Base-by-base conservation (phyloP, 164 flowering plant species). In the Vitis riparia region DNA sequence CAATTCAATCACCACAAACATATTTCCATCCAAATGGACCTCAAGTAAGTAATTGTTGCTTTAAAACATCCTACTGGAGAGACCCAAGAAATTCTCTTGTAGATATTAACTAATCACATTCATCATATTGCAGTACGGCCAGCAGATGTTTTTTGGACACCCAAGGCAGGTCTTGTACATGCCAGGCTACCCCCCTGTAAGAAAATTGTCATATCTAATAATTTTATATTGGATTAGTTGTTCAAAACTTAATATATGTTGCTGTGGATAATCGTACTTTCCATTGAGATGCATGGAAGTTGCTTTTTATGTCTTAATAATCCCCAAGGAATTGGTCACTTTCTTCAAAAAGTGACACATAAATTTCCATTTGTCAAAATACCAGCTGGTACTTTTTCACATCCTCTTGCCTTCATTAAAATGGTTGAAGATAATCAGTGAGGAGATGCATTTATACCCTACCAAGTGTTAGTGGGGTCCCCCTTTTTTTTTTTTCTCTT, bases 11-110 rank as follows among this genome's bases (percentile, higher is more conserved):
- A 30, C 89, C 90, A 59, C 97, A 89, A 70, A 81, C 85, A 59
- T 95, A 84, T 78, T 82, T 83, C 72, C 93, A 83, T 77, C 89
- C 98, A 58, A 91, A 82, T 88, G 97, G 87, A 59, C 96, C 93
- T 72, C 87, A 90, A 83, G 89, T 84, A 75, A 66, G 80, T 71
- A 19, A 13, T 32, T 50, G 5, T 17, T 9, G 2, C 11, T 50
- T 61, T 37, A 11, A 17, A 14, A 3, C 44, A 3, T 3, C 0
- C n/a, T n/a, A 14, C 11, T 55, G 30, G 32, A 16, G 59, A 9
- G 15, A 15, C 56, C 16, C 2, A 12, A 59, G 32, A 29, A 48
- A 61, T 61, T 57, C 64, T 69, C 15, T 52, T 50, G n/a, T 37
- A 10, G 23, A 29, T 44, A 29, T 65, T 59, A 2, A 48, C 19